A percentile compares a stretch with the other conserved stretches of the same genome.
Conservation (phyloP, 331 rosid species). For the Quercus tomentella region DNA sequence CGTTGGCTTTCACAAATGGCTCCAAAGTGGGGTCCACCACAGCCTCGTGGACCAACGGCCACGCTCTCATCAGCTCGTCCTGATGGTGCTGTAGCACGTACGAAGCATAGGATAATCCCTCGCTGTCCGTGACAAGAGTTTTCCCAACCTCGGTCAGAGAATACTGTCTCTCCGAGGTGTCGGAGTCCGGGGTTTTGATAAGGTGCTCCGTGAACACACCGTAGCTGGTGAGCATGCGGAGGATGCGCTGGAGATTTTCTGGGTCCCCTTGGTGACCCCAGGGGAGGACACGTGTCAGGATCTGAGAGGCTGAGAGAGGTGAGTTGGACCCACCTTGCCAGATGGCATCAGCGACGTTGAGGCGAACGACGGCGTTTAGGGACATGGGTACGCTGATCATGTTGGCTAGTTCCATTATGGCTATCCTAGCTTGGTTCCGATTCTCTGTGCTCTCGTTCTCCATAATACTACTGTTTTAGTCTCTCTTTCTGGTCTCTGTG, state of each 20-base stretch:
- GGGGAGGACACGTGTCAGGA: constrained; percentile 42
- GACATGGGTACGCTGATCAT: constrained; percentile 94
- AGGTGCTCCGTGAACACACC: constrained; percentile 64
- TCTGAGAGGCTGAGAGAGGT: constrained; percentile 60
- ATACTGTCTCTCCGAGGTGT: constrained; percentile 36
- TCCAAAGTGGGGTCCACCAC: constrained; percentile 65
- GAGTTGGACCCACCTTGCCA: constrained; percentile 65
- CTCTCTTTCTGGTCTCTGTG: too few relatives aligned
- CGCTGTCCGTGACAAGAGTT: constrained; percentile 56
- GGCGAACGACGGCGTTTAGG: constrained; percentile 74
- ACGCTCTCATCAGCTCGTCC: constrained; percentile 76
- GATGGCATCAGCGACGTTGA: constrained; percentile 70
- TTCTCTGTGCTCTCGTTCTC: constrained; percentile 24
- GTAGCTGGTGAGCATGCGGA: constrained; percentile 70
- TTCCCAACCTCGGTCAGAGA: constrained; percentile 64
- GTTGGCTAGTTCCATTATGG: constrained; percentile 68
- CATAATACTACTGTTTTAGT: not conserved
- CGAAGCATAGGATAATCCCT: constrained; percentile 55
- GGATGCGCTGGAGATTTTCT: constrained; percentile 76
- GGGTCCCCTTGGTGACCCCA: constrained; percentile 42
- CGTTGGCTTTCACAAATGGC: constrained; percentile 77
- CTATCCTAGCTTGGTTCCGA: constrained; percentile 48
- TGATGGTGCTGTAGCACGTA: constrained; percentile 91
- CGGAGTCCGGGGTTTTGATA: not conserved
- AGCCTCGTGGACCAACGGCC: constrained; percentile 87